Evolutionary conservation across 345 rosid genomes (phyloP).

Genomic region (Citrus medica): DNA sequence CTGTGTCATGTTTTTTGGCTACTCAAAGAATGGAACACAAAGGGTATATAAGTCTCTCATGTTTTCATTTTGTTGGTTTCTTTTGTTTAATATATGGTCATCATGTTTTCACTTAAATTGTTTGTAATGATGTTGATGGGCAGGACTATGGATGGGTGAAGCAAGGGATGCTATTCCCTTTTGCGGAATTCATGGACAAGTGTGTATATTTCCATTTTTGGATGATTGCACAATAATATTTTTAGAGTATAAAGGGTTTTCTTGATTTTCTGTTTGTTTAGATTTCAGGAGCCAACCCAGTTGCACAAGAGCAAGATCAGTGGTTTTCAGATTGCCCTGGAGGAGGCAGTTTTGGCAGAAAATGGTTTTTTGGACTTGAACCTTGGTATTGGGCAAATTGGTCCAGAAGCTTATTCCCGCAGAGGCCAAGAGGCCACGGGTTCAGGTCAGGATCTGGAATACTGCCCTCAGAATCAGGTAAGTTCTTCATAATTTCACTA

Average conservation of each 20-base stretch:
- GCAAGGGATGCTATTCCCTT: conserved; percentile 90
- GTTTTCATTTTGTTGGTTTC: conserved; percentile 5
- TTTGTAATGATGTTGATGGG: conserved; percentile 17
- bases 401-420: conserved; percentile 39
- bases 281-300: conserved; percentile 80
- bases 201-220: conserved; percentile 24
- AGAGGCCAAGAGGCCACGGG: conserved; percentile 23
- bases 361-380: conserved; percentile 43
- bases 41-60: conserved; percentile 41
- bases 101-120: background rate
- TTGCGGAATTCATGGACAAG: conserved; percentile 74
- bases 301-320: conserved; percentile 68
- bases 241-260: conserved; percentile 10
- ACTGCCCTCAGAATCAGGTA: conserved; percentile 43
- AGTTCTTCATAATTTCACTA: conserved; percentile 14
- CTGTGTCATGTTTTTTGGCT: conserved; percentile 93
- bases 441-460: conserved; percentile 42
- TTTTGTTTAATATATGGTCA: conserved; percentile 8
- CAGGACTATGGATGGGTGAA: conserved; percentile 98
- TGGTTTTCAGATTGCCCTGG: conserved; percentile 77
- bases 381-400: conserved; percentile 32
- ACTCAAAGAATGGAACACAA: conserved; percentile 82
- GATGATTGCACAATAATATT: conserved; percentile 7
- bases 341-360: conserved; percentile 83
- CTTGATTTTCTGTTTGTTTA: conserved; percentile 23